Evolutionary conservation across 768 basidiomycete species (phyloP), one percentile per base, ranked within the genome.

Genomic region (Lentinula lateritia): DNA sequence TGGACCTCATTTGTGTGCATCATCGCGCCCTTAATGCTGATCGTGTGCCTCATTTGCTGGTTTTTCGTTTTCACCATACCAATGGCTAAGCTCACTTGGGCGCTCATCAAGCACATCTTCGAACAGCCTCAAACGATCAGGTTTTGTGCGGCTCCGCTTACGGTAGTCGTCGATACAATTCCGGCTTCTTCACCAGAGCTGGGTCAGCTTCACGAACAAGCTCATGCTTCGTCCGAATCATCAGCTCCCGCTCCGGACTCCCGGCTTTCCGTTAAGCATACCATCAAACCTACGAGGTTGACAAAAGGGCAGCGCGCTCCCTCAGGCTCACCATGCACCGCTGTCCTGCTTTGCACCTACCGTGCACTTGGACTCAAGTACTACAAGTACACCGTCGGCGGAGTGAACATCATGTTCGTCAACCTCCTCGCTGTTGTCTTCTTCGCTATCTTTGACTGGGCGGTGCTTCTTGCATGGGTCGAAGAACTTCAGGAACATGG

Each of bases 321-420:
- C 4, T 83, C 83, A 10, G 90, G 89, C 18, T 85, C 83, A n/a
- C 88, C 89, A 1, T 83, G 81, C 38, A 90, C 93, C 46, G 98
- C 92, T 0, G 91, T 99, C 6, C 78, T 99, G 32, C 83, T 99
- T 34, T 99, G 97, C 75, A 96, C 90, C 4, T 98, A 98, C 72
- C 87, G 87, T 23, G 97, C 97, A 1, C 80, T 88, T 57, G 97
- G 96, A 1, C 77, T 85, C 68, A 83, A 95, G 72, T 98, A 97
- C 76, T 98, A 92, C 89, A 99, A 99, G 80, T 99, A 99, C 72
- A 99, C 97, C 5, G 84, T 99, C 54, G 94, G 97, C 18, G 97
- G 97, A 16, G 95, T 98, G 66, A 99, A 99, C 80, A 98, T 99
- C 72, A 75, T 98, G 62, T 98, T 99, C 74, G 85, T 99, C 76